Evolutionary conservation across 306 rosid genomes (phyloP).

Genomic region (Lotus japonicus): DNA sequence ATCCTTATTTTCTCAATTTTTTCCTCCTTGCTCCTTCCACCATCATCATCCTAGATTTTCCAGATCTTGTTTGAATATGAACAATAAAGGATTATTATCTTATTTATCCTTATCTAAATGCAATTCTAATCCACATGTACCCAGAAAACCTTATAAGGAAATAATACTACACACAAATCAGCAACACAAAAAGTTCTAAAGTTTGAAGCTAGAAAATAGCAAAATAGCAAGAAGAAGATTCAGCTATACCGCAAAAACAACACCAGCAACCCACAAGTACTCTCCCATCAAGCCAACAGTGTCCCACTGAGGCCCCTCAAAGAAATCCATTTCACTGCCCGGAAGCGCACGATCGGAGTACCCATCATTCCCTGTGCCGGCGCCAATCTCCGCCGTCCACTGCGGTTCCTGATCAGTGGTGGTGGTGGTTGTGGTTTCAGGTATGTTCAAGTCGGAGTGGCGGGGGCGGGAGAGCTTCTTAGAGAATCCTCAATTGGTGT

Average conservation of each 20-base stretch:
- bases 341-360: constrained; percentile 52
- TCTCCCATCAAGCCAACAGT: constrained; percentile 38
- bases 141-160: not conserved
- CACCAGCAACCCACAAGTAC: constrained; percentile 74
- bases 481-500: no score
- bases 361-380: constrained; percentile 23
- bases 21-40: no score
- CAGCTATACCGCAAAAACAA: constrained; percentile 54
- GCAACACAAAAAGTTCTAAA: not conserved
- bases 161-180: not conserved
- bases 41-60: no score
- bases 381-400: constrained; percentile 20
- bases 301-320: constrained; percentile 85
- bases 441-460: constrained; percentile 37
- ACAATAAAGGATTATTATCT: not conserved
- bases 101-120: not conserved
- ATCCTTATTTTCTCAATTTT: no score
- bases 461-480: constrained; percentile 52
- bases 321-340: constrained; percentile 51
- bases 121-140: not conserved
- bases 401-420: constrained; percentile 30
- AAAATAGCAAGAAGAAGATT: no score
- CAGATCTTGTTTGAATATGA: no score
- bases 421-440: constrained; percentile 35
- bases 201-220: not conserved